phyloP scores from a whole-genome alignment of 371 early-diverging fungal genomes.

The Coemansia sp. region DNA sequence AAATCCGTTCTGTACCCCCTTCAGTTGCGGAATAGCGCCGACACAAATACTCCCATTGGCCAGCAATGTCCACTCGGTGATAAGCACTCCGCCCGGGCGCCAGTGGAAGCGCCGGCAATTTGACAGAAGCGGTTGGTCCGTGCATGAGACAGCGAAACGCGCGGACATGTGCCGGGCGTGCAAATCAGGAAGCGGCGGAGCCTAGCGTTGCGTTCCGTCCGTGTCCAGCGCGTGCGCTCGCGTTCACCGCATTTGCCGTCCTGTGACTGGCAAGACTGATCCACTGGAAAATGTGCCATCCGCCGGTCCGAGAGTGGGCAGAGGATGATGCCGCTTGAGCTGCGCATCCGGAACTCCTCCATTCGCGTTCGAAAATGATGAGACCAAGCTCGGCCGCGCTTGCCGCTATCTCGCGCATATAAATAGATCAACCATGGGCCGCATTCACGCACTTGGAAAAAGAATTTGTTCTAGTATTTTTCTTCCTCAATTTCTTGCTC shows the following conservation, averaged over 20 bases:
- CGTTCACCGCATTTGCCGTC: not conserved
- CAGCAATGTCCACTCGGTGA: not conserved
- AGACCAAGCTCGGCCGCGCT: too few species aligned
- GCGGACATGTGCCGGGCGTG: not conserved
- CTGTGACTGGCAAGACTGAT: not conserved
- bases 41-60: not conserved
- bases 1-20: not conserved
- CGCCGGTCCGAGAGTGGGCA: too few species aligned
- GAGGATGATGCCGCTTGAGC: not conserved
- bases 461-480: not conserved
- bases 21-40: slow-evolving; percentile 7
- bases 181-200: slow-evolving; percentile 1
- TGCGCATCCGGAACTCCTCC: not conserved
- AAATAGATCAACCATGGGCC: not conserved
- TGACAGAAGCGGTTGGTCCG: not conserved
- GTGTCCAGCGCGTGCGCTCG: not conserved
- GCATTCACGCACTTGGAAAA: too few species aligned
- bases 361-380: not conserved
- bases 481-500: not conserved
- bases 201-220: not conserved
- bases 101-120: too few species aligned
- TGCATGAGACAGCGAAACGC: not conserved
- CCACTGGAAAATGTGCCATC: not conserved
- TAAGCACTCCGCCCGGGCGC: not conserved
- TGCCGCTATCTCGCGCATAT: not conserved